Evolutionary conservation across 1,139 yeast genomes (phyloP), one percentile per base, ranked within the genome.

Genomic region (Martiniozyma asiatica): DNA sequence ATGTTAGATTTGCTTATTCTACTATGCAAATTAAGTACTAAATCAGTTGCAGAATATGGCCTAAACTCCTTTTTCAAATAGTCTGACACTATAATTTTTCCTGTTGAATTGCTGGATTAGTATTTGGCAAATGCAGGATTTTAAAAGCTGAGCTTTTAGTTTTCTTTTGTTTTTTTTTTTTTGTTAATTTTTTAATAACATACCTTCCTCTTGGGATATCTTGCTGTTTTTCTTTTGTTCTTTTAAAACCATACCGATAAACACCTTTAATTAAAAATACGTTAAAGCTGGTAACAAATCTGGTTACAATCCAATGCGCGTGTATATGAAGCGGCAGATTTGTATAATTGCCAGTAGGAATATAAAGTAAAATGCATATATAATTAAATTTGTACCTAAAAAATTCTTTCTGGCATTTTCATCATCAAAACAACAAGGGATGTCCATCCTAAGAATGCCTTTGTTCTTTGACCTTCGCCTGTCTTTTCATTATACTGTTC

Each of bases 371-470:
- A n/a, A n/a, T n/a, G n/a, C n/a, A n/a, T n/a, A n/a, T n/a, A n/a
- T n/a, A n/a, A n/a, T n/a, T n/a, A n/a, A n/a, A n/a, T n/a, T n/a
- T n/a, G n/a, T n/a, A n/a, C n/a, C n/a, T n/a, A n/a, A n/a, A n/a
- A n/a, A 18, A 38, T 27, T 17, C 32, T 38, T 38, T 68, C 73
- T 1, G 89, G 87, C 81, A 80, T 73, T 31, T 67, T 65, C 92
- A 92, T 80, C 51, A 89, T 80, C 42, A 73, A 63, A 9, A 82
- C 71, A 5, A 81, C 78, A 37, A 85, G 56, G 0, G 94, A 74
- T 0, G 96, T 76, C 98, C 98, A 89, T 3, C 98, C 98, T 27
- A 85, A 63, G 56, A 89, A 89, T 49, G 84, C 89, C 50, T 80
- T 77, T 5, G 89, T 92, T 7, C 97, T 85, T 44, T 72, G 71